These are phyloP conservation scores for Paramarasmius palmivorus DNA, from an alignment of 1,284 basidiomycete genomes.

Conservation along the genomic window DNA sequence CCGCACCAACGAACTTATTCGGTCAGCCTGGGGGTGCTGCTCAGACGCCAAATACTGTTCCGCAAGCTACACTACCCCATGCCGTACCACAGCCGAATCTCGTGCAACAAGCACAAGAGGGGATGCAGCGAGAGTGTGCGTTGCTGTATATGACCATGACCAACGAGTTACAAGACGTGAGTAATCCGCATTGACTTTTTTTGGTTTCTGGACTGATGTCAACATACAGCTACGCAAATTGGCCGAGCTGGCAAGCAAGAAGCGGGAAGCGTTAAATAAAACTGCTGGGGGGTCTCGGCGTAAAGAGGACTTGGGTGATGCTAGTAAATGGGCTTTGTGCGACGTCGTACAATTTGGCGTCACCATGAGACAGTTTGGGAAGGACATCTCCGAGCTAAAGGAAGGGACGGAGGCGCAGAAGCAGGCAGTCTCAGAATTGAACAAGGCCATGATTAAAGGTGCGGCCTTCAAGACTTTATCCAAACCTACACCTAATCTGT, in stretches of 20 bases:
- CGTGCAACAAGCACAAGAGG: constrained; percentile 42
- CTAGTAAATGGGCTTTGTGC: constrained; percentile 52
- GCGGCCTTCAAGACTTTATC: constrained; percentile 12
- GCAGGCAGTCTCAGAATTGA: constrained; percentile 51
- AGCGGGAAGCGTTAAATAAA: constrained; percentile 32
- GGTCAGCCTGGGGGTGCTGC: too few relatives aligned
- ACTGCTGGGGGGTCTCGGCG: constrained; percentile 38
- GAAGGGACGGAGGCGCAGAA: constrained; percentile 40
- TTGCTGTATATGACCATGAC: constrained; percentile 42
- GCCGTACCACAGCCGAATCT: constrained; percentile 18
- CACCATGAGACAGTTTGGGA: constrained; percentile 45
- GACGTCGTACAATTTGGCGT: constrained; percentile 55
- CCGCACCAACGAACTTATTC: background rate
- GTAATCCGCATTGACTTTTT: constrained; percentile 18
- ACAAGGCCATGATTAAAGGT: constrained; percentile 71
- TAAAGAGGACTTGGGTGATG: constrained; percentile 45
- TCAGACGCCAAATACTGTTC: background rate
- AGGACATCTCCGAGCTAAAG: constrained; percentile 53
- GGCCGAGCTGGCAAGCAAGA: constrained; percentile 33
- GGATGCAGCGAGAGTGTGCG: constrained; percentile 63
- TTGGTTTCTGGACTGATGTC: constrained; percentile 8
- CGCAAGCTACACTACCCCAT: background rate
- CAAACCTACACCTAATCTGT: background rate
- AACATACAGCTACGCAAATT: constrained; percentile 41
- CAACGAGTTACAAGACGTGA: constrained; percentile 56